Conservation (phyloP, 2,329 filamentous ascomycete genomes). For the Trichophyton mentagrophytes region DNA sequence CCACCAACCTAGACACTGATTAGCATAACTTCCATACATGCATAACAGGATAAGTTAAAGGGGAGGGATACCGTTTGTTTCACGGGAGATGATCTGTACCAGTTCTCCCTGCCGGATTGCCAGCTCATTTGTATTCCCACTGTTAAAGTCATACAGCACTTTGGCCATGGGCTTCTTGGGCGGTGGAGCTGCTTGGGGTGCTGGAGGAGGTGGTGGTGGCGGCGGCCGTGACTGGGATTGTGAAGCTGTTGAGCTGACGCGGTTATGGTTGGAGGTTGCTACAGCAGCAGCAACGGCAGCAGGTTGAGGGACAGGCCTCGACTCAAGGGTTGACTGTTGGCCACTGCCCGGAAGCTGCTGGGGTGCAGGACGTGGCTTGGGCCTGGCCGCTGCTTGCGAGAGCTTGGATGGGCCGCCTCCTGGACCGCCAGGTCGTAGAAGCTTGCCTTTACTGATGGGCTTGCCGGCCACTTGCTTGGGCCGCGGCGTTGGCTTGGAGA, state of each 20-base stretch:
- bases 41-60: not conserved
- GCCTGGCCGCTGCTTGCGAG: conserved; percentile 30
- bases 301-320: conserved; percentile 37
- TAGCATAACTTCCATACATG: not conserved
- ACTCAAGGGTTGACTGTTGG: conserved; percentile 24
- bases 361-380: conserved; percentile 19
- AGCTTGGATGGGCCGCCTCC: conserved; percentile 65
- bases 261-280: conserved; percentile 33
- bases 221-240: conserved; percentile 52
- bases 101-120: conserved; percentile 67
- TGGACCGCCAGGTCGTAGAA: conserved; percentile 83
- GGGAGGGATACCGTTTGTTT: conserved; percentile 62
- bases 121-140: conserved; percentile 74
- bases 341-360: conserved; percentile 18
- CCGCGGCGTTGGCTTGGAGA: conserved; percentile 73
- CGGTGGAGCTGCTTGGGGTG: conserved; percentile 48
- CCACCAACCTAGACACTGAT: conserved; percentile 71
- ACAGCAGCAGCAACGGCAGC: conserved; percentile 15
- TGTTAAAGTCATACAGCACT: conserved; percentile 83
- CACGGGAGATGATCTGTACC: conserved; percentile 84
- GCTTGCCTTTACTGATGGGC: conserved; percentile 84
- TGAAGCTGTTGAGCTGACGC: conserved; percentile 43
- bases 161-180: conserved; percentile 66
- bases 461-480: conserved; percentile 74
- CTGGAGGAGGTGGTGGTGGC: conserved; percentile 53